Percentiles rank a stretch among this genome's conserved stretches.
These are phyloP conservation scores for Podosphaera fusca DNA, from an alignment of 2,329 filamentous ascomycete genomes.

Conservation along the genomic window DNA sequence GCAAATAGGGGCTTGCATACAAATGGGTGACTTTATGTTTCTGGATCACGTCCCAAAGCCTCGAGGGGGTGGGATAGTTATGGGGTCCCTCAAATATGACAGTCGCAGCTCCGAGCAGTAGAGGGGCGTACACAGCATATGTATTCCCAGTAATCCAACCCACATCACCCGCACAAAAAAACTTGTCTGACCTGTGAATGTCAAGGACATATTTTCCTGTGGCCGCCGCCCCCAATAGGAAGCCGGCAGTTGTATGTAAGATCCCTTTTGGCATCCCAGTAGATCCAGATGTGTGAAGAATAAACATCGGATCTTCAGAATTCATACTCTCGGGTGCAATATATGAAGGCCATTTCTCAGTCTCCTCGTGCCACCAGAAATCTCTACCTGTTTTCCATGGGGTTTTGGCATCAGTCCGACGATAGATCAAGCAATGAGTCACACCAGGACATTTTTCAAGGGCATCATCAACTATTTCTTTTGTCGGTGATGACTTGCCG, in stretches of 20 bases:
- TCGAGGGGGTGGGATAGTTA: constrained; percentile 89
- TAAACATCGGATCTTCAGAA: constrained; percentile 88
- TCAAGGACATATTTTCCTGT: constrained; percentile 99
- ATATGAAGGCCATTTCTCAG: constrained; percentile 89
- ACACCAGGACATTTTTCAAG: constrained; percentile 89
- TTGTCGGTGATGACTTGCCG: constrained; percentile 89
- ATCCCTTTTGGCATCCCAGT: constrained; percentile 98
- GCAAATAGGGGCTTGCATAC: constrained; percentile 87
- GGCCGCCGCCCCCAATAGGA: constrained; percentile 75
- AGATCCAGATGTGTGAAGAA: constrained; percentile 93
- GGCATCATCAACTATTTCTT: constrained; percentile 97
- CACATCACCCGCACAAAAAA: constrained; percentile 95
- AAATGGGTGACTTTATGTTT: constrained; percentile 93
- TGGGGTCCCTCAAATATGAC: constrained; percentile 97
- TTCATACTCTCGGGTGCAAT: constrained; percentile 71
- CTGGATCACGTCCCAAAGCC: constrained; percentile 97
- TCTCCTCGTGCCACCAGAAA: constrained; percentile 96
- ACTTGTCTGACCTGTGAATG: constrained; percentile 78
- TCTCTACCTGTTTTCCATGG: constrained; percentile 54
- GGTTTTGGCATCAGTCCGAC: constrained; percentile 81
- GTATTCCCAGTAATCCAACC: constrained; percentile 99
- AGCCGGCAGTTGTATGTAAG: constrained; percentile 90
- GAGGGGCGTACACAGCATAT: constrained; percentile 89
- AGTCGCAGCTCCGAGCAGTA: constrained; percentile 78
- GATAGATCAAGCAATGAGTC: constrained; percentile 67